Evolutionary conservation across 2,329 filamentous ascomycete genomes (phyloP).

Genomic region (Macrophomina pseudophaseolina): DNA sequence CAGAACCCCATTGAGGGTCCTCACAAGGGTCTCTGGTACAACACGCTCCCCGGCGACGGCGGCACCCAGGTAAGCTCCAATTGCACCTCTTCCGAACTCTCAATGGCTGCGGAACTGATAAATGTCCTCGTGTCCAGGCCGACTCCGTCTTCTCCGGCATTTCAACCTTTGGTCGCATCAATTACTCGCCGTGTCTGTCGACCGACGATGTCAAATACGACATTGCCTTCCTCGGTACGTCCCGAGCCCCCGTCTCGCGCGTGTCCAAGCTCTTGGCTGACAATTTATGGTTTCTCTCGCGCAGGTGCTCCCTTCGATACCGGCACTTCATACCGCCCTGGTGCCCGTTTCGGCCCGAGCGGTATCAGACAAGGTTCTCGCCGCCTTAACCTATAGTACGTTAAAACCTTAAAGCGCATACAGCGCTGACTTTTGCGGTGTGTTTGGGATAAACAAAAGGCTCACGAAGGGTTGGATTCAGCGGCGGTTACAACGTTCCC

Average conservation of each 20-base stretch:
- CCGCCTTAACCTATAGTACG: slow-evolving; percentile 84
- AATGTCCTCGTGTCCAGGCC: slow-evolving; percentile 57
- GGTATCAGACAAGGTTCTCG: slow-evolving; percentile 87
- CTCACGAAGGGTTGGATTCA: slow-evolving; percentile 61
- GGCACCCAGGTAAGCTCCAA: slow-evolving; percentile 71
- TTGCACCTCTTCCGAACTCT: neutral
- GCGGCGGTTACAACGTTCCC: slow-evolving; percentile 86
- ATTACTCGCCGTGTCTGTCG: slow-evolving; percentile 78
- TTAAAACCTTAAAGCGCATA: slow-evolving; percentile 31
- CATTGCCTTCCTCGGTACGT: slow-evolving; percentile 79
- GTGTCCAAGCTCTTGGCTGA: neutral
- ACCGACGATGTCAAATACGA: slow-evolving; percentile 75
- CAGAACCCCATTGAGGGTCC: slow-evolving; percentile 71
- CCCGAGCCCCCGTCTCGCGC: neutral
- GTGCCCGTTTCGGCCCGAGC: slow-evolving; percentile 82
- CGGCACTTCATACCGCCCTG: slow-evolving; percentile 82
- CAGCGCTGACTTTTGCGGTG: slow-evolving; percentile 16
- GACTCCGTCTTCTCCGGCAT: slow-evolving; percentile 90
- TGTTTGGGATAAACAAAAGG: slow-evolving; percentile 39
- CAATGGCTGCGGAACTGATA: slow-evolving; percentile 9
- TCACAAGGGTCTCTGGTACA: slow-evolving; percentile 80
- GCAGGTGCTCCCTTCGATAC: slow-evolving; percentile 83
- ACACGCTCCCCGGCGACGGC: slow-evolving; percentile 79
- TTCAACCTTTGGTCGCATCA: slow-evolving; percentile 80
- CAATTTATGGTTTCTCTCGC: neutral